Evolutionary conservation across 2,329 filamentous ascomycete genomes (phyloP), one percentile per base, ranked within the genome.

Genomic region (Cladophialophora yegresii): DNA sequence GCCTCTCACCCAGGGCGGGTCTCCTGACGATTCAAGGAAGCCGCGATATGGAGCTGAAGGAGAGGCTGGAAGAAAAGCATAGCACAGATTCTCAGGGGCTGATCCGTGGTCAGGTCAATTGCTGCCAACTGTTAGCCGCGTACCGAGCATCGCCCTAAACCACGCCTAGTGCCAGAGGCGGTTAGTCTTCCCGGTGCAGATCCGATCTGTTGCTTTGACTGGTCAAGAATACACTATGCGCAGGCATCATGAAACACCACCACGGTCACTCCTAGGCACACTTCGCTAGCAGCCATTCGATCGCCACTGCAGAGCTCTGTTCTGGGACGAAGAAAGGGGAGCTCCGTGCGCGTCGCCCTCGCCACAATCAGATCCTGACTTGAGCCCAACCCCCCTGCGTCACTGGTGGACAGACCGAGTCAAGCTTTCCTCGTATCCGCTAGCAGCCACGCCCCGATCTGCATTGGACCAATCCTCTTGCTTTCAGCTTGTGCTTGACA

Each of bases 41-140:
- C 61, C 64, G 53, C 61, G 55, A 58, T 45, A 47, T 33, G 60
- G 56, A 60, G 58, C 58, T 36, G 47, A 54, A 59, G 23, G 49
- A 5, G 13, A 58, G 23, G n/a, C n/a, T 36, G 22, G 28, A 23
- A 26, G 30, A 16, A 12, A 59, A 51, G 32, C 30, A 26, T 28
- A 32, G 47, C 22, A 32, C 50, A 51, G 28, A 43, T 54, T 22
- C 26, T 60, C 57, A 61, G 64, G 61, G 61, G 64, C 26, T 28
- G 32, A 58, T 22, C 43, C 57, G 59, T 60, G 56, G 62, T 67
- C 55, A 57, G 56, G 62, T 67, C 55, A 57, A 26, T 43, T 57
- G 60, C 55, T 58, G 36, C 65, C 65, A 67, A 67, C 61, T 43
- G 54, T 57, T 58, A 60, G 36, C 40, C 58, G 61, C 61, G 58